Evolutionary conservation across 2,329 filamentous ascomycete genomes (phyloP).

Genomic region (Apiospora aurea): DNA sequence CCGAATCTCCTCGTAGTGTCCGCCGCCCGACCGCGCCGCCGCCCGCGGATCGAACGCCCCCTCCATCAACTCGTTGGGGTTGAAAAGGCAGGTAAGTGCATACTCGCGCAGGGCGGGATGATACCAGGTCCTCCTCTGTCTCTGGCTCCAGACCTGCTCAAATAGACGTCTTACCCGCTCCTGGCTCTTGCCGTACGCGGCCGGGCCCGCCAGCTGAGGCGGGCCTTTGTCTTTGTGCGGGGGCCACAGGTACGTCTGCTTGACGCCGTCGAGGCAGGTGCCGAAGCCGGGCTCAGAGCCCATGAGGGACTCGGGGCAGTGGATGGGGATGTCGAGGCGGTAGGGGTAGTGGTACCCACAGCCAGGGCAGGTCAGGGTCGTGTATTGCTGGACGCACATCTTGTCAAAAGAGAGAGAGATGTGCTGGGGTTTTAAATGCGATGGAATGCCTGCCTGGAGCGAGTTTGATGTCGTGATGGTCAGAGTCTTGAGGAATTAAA

Average conservation of each 20-base stretch:
- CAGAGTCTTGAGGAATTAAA: neutral
- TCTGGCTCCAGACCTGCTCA: neutral
- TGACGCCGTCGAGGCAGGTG: neutral
- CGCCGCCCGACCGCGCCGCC: neutral
- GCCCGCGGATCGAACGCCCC: neutral
- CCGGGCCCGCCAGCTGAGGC: neutral
- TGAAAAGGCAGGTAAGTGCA: neutral
- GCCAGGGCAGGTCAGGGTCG: neutral
- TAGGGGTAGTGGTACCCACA: neutral
- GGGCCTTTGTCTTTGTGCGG: neutral
- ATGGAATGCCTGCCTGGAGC: neutral
- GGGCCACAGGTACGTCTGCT: neutral
- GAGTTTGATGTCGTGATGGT: neutral
- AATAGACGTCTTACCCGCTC: neutral
- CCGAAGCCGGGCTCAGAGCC: neutral
- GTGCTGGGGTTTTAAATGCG: neutral
- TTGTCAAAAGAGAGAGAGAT: neutral
- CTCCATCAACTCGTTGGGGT: slow-evolving; percentile 1
- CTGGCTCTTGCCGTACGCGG: neutral
- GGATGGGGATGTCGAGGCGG: neutral
- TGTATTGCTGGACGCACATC: slow-evolving; percentile 2
- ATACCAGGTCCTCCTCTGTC: neutral
- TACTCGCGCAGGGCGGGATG: neutral
- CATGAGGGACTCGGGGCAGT: neutral
- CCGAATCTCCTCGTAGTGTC: neutral